A percentile compares a stretch with the other conserved stretches of the same genome.
These are phyloP conservation scores for Sinapis alba DNA, from an alignment of 441 rosid species.

Conservation along the genomic window DNA sequence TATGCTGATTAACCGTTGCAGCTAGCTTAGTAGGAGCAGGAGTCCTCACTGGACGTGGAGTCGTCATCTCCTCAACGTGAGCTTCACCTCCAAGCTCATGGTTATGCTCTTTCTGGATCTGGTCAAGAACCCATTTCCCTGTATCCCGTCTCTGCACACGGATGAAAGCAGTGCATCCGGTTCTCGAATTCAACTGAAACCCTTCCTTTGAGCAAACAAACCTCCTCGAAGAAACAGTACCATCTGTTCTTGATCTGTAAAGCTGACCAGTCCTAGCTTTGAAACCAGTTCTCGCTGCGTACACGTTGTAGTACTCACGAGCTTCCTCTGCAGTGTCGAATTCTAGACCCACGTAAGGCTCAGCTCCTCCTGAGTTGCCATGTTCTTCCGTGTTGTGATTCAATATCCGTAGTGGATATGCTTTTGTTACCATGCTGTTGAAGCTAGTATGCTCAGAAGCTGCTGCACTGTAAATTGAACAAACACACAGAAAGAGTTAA, in stretches of 20 bases:
- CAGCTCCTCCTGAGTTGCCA: slow-evolving; percentile 51
- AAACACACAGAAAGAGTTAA: background rate
- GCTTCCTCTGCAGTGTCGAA: slow-evolving; percentile 75
- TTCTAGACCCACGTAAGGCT: slow-evolving; percentile 65
- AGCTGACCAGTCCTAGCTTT: slow-evolving; percentile 71
- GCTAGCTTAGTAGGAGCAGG: slow-evolving; percentile 39
- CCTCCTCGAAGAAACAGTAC: slow-evolving; percentile 69
- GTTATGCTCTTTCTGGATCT: slow-evolving; percentile 71
- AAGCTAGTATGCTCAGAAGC: slow-evolving; percentile 45
- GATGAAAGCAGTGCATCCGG: slow-evolving; percentile 73
- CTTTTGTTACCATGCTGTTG: slow-evolving; percentile 51
- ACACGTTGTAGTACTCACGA: slow-evolving; percentile 52
- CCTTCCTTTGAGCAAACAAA: slow-evolving; percentile 82
- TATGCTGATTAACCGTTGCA: slow-evolving; percentile 39
- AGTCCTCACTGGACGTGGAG: slow-evolving; percentile 40
- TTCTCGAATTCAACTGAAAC: slow-evolving; percentile 69
- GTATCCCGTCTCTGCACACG: slow-evolving; percentile 65
- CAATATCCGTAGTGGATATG: slow-evolving; percentile 46
- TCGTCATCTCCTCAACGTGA: slow-evolving; percentile 33
- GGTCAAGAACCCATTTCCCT: slow-evolving; percentile 80
- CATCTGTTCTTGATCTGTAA: slow-evolving; percentile 74
- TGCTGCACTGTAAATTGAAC: slow-evolving; percentile 50
- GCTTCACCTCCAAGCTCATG: slow-evolving; percentile 55
- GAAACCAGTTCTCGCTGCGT: slow-evolving; percentile 59
- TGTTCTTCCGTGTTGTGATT: slow-evolving; percentile 40